phyloP scores from a whole-genome alignment of 2,329 filamentous ascomycete species.

The Mollisia scopiformis region DNA sequence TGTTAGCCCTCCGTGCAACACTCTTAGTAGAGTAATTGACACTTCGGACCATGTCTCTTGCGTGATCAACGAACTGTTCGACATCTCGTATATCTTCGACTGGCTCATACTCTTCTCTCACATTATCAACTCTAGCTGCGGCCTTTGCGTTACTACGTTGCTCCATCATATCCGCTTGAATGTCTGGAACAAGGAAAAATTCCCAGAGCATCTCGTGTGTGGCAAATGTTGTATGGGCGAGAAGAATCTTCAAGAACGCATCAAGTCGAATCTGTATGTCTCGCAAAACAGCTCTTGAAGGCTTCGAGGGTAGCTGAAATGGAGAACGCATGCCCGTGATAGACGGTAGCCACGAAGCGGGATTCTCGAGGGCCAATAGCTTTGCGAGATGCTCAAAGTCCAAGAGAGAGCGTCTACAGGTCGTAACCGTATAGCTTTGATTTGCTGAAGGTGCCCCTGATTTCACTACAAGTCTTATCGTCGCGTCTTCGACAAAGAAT shows the following conservation, averaged over 20 bases:
- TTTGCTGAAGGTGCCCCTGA: slow-evolving; percentile 84
- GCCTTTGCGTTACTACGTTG: slow-evolving; percentile 87
- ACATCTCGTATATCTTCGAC: slow-evolving; percentile 84
- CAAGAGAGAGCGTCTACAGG: slow-evolving; percentile 80
- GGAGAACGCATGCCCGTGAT: slow-evolving; percentile 80
- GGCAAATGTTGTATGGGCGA: slow-evolving; percentile 88
- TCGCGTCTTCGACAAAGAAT: slow-evolving; percentile 97
- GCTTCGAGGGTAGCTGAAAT: slow-evolving; percentile 91
- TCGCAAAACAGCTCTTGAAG: slow-evolving; percentile 82
- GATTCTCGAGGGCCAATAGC: slow-evolving; percentile 85
- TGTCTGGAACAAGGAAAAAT: slow-evolving; percentile 94
- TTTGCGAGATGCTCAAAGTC: slow-evolving; percentile 92
- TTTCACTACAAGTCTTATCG: slow-evolving; percentile 89
- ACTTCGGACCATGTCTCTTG: slow-evolving; percentile 83
- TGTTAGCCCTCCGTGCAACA: slow-evolving; percentile 78
- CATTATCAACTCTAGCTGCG: slow-evolving; percentile 78
- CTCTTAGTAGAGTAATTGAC: slow-evolving; percentile 84
- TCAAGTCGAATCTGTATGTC: slow-evolving; percentile 88
- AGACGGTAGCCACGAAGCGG: slow-evolving; percentile 90
- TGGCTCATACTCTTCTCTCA: slow-evolving; percentile 87
- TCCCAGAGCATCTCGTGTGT: slow-evolving; percentile 99
- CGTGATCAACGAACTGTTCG: slow-evolving; percentile 89
- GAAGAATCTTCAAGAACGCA: slow-evolving; percentile 82
- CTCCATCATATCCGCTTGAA: slow-evolving; percentile 87
- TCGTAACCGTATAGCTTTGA: slow-evolving; percentile 90